Evolutionary conservation across 495 filamentous ascomycete genomes (phyloP), one percentile per base, ranked within the genome.

Genomic region (Aspergillus saccharolyticus): DNA sequence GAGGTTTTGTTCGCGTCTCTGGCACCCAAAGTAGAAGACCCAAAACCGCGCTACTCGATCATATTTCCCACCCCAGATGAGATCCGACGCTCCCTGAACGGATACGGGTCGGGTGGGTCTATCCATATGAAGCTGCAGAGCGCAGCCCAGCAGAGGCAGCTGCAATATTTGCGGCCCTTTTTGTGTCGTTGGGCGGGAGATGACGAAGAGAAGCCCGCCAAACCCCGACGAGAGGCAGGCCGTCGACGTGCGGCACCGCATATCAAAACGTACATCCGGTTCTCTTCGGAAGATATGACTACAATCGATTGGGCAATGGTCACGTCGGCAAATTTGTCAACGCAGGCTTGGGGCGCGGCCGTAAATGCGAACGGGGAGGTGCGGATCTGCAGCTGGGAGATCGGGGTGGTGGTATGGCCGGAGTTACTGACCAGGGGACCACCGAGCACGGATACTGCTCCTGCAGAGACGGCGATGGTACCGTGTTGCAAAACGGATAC

Each of bases 221-320:
- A 5, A 43, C 25, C 0, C 1, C 61, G 60, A 25, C 73, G 76
- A 16, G 74, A 80, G 43, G 80, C 83, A 21, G 83, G 86, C 12
- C 78, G 91, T 45, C 77, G 83, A n/a, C 78, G 83, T n/a, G 91
- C 91, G 4, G 91, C 91, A 3, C 91, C 91, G 0, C 91, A 96
- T 65, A 89, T 96, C 61, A 96, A 96, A 68, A 96, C 91, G 0
- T 96, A 94, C 55, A 84, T 93, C 47, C 83, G 89, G 4, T 95
- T 86, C 64, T 65, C 76, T 53, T 42, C 58, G 25, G 47, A 66
- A 7, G 63, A 57, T 1, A 74, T 77, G 58, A 70, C 70, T 1
- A 68, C 58, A 0, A 89, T 96, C 42, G 89, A 93, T 63, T 96
- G 91, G 91, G 90, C 89, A 18, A 80, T 96, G 62, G 65, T 94